Base-by-base conservation (phyloP, 305 asterid genomes). In the Caryopteris hybrid region DNA sequence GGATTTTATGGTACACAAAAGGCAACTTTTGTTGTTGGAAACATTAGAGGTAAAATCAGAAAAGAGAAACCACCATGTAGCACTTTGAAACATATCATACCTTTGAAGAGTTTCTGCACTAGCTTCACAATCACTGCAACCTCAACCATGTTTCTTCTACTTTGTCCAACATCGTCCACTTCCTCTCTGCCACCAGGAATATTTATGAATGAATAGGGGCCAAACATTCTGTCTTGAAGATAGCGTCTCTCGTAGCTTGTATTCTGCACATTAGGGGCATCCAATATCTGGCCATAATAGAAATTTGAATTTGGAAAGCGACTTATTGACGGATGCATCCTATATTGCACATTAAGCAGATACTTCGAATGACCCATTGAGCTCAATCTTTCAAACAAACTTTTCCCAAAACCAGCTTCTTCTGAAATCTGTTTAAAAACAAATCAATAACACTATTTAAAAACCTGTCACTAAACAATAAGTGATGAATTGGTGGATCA, bases 271-370 rank as follows among this genome's bases (percentile, higher is more conserved):
- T 20, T 46, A 13, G 83, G 83, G 18, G 86, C 90, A 66, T 88
- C 90, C 34, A 51, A 38, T 47, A 88, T 78, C 68, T 61, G 77
- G 29, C 70, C 70, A 12, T 0, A 2, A 43, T 88, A 88, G 68
- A 88, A 86, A 4, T 55, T 64, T 25, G 76, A 58, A 79, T 82
- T 88, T 11, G 93, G 93, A 58, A 88, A 88, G 41, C n/a, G 31
- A 50, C 90, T 86, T 8, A 88, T 88, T 14, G 76, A 58, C 38
- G 90, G 92, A 73, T 88, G 89, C 92, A 88, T 88, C 29, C 92
- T 66, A 76, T 89, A 89, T 53, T 89, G 95, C 47, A 76, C 45
- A 61, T 81, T 72, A 51, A 89, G 92, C 53, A 87, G 67, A 47
- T 80, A 87, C 84, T 81, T 83, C 22, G 74, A 43, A 64, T 79